Conservation (phyloP, 2,329 filamentous ascomycete genomes). For the Neopestalotiopsis rosae region DNA sequence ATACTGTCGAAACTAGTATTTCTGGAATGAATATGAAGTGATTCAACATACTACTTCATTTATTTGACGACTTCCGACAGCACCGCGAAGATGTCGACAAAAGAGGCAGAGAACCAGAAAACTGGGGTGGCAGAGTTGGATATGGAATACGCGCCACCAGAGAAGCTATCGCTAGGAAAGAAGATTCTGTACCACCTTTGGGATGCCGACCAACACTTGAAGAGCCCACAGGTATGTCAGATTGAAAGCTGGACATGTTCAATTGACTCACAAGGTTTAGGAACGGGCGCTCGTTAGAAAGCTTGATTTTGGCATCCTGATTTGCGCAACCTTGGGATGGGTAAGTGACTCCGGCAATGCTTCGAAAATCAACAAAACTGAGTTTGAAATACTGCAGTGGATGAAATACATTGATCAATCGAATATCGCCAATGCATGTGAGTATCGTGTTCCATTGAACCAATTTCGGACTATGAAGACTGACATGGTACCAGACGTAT, state of each 20-base stretch:
- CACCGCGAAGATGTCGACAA: not conserved
- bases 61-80: not conserved
- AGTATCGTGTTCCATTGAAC: not conserved
- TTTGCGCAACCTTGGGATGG: constrained; percentile 20
- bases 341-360: not conserved
- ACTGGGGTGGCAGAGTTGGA: not conserved
- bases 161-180: constrained; percentile 18
- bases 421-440: constrained; percentile 20
- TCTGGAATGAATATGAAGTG: not conserved
- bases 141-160: constrained; percentile 1
- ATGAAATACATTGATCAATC: constrained; percentile 23
- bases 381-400: constrained; percentile 3
- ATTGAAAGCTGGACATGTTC: not conserved
- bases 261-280: not conserved
- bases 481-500: constrained; percentile 10
- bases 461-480: too few species aligned
- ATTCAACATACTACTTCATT: too few species aligned
- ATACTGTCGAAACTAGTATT: not conserved
- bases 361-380: not conserved
- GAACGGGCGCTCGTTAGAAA: constrained; percentile 21
- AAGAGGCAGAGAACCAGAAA: not conserved
- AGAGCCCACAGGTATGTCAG: constrained; percentile 17
- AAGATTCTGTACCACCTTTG: constrained; percentile 21
- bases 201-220: constrained; percentile 22
- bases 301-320: constrained; percentile 22